A percentile compares a stretch with the other conserved stretches of the same genome.
Evolutionary conservation across 228 moss, liverwort and hornwort genomes (phyloP).

Genomic region (Sphagnum fallax): DNA sequence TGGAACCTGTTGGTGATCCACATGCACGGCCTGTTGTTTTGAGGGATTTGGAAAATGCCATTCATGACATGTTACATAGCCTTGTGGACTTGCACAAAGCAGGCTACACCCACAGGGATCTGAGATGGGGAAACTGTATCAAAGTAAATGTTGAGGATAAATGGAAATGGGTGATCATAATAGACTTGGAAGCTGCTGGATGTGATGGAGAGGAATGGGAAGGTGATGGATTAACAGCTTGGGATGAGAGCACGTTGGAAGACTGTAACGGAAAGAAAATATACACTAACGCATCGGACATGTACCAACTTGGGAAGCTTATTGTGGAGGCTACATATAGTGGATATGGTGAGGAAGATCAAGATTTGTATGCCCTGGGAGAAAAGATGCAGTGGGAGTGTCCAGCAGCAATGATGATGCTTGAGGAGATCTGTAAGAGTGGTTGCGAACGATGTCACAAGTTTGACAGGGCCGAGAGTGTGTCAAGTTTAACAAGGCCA

Average conservation of each 20-base stretch:
- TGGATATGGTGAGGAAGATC: slow-evolving; percentile 7
- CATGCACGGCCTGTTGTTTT: neutral
- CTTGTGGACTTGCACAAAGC: slow-evolving; percentile 5
- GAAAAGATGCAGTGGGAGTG: slow-evolving; percentile 9
- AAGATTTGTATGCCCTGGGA: slow-evolving; percentile 1
- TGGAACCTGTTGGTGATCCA: slow-evolving; percentile 2
- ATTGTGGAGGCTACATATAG: neutral
- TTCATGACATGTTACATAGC: slow-evolving; percentile 14
- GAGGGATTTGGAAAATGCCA: too few relatives aligned
- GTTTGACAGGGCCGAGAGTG: too few relatives aligned
- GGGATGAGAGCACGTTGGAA: too few relatives aligned
- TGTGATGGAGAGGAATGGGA: too few relatives aligned
- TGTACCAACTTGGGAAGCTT: slow-evolving; percentile 22
- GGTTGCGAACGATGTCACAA: slow-evolving; percentile 4
- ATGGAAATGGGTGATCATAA: slow-evolving; percentile 20
- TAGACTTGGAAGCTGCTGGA: too few relatives aligned
- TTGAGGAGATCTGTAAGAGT: slow-evolving; percentile 1
- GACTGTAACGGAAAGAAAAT: slow-evolving; percentile 2
- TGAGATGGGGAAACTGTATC: slow-evolving; percentile 14
- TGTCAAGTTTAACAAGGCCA: too few relatives aligned
- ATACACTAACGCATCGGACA: slow-evolving; percentile 12
- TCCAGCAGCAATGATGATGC: slow-evolving; percentile 8
- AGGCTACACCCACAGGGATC: slow-evolving; percentile 16
- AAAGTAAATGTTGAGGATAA: slow-evolving; percentile 7
- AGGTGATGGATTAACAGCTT: too few relatives aligned